Conservation (phyloP, 2,329 filamentous ascomycete species). For the Cladorrhinum sp. region DNA sequence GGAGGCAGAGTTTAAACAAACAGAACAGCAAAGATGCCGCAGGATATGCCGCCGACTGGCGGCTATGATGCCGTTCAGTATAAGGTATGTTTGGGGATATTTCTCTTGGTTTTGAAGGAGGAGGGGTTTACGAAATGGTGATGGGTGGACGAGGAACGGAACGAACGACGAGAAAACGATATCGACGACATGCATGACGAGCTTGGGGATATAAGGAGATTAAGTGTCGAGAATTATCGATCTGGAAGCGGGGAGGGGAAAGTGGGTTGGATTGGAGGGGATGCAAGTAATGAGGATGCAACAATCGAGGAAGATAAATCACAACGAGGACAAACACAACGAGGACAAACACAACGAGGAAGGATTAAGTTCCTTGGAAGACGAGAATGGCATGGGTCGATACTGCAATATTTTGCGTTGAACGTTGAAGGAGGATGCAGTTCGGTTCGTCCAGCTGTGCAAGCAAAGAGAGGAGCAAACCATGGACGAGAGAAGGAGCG, state of each 20-base stretch:
- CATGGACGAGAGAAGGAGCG: no score
- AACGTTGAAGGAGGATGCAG: no score
- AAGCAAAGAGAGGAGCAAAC: no score
- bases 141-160: background rate
- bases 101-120: conserved; percentile 4
- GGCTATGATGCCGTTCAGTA: conserved; percentile 97
- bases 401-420: no score
- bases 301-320: background rate
- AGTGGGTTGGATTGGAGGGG: background rate
- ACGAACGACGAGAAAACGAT: background rate
- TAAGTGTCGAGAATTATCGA: background rate
- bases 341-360: no score
- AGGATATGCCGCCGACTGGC: conserved; percentile 94
- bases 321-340: no score
- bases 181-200: background rate
- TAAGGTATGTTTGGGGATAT: conserved; percentile 61
- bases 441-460: no score
- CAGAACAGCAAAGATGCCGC: conserved; percentile 67
- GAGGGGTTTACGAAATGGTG: background rate
- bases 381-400: no score
- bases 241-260: background rate
- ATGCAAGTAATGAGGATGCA: background rate
- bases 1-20: background rate
- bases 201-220: background rate
- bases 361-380: no score